Base-by-base conservation (phyloP, 139 green algal genomes). In the Coelastrella sp. region DNA sequence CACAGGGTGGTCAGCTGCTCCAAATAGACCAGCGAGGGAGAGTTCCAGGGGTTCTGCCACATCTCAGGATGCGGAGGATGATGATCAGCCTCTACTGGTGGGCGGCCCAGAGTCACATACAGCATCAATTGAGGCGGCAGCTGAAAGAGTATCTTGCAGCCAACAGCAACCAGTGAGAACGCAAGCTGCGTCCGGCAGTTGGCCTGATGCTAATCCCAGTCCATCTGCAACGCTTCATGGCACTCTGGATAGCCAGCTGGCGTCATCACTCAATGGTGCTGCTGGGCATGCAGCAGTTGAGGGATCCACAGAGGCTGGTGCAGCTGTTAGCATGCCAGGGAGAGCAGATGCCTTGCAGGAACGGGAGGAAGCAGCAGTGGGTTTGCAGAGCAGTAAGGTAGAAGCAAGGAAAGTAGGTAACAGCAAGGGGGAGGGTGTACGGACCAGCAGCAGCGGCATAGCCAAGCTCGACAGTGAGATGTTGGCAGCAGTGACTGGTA, bases 401-500 rank as follows among this genome's bases (percentile, higher is more conserved):
- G 53, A 6, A n/a, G 43, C 43, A 15, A 50, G 43, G 0, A 50
- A n/a, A 34, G 17, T 17, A 48, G 45, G 25, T 43, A 21, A 3
- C 43, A 62, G 11, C n/a, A 32, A n/a, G n/a, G n/a, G n/a, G n/a
- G n/a, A n/a, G n/a, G n/a, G n/a, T n/a, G n/a, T n/a, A n/a, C n/a
- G n/a, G 8, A 32, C 27, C 68, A 76, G 71, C 30, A 64, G 27
- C 64, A 73, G n/a, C 32, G 67, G 4, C 38, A 53, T 5, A 35
- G 53, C 6, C 27, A 30, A 60, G 69, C 21, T 79, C 19, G 75
- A 82, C 53, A 51, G 19, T 9, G 35, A 51, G 35, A 69, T 71
- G 51, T 25, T 82, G 15, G 53, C 51, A 53, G 75, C 75, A 41
- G 75, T 82, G 23, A 82, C 53, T 0, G 75, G 75, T 35, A 82